Evolutionary conservation across 768 basidiomycete genomes (phyloP).

Genomic region (Mycena galopus): DNA sequence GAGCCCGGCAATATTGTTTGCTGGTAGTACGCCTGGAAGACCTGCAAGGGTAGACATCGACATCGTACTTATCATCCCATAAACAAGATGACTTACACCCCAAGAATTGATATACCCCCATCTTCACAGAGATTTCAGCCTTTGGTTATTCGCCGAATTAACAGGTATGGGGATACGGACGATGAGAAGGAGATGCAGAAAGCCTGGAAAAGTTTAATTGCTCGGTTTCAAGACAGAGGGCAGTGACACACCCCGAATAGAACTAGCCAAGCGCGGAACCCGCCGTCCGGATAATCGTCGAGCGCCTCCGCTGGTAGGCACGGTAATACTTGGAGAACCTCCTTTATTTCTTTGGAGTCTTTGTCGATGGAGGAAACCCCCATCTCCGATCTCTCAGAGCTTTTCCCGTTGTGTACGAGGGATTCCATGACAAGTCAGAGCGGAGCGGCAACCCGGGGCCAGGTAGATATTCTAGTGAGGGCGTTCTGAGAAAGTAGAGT

Average conservation of each 20-base stretch:
- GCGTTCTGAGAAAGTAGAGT: not conserved
- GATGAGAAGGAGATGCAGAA: not conserved
- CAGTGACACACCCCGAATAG: not conserved
- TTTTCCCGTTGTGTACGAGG: not conserved
- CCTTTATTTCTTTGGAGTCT: not conserved
- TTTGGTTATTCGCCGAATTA: conserved; percentile 1
- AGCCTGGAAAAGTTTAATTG: conserved; percentile 3
- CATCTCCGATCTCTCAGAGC: conserved; percentile 1
- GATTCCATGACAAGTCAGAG: not conserved
- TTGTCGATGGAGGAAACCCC: not conserved
- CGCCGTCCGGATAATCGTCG: conserved; percentile 5
- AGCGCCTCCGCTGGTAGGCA: not conserved
- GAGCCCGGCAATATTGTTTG: not conserved
- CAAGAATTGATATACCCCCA: conserved; percentile 2
- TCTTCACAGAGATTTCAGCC: not conserved
- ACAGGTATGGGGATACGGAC: not conserved
- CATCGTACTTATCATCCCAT: not conserved
- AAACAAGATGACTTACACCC: not conserved
- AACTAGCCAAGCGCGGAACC: conserved; percentile 2
- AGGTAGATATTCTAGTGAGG: not conserved
- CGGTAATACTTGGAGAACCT: conserved; percentile 1
- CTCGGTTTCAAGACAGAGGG: not conserved
- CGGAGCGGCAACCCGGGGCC: not conserved
- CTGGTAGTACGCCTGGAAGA: too few species aligned
- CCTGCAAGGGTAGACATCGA: not conserved